Base-by-base conservation (phyloP, 352 stramenopile species). In the Globisporangium rhizosaccharum region DNA sequence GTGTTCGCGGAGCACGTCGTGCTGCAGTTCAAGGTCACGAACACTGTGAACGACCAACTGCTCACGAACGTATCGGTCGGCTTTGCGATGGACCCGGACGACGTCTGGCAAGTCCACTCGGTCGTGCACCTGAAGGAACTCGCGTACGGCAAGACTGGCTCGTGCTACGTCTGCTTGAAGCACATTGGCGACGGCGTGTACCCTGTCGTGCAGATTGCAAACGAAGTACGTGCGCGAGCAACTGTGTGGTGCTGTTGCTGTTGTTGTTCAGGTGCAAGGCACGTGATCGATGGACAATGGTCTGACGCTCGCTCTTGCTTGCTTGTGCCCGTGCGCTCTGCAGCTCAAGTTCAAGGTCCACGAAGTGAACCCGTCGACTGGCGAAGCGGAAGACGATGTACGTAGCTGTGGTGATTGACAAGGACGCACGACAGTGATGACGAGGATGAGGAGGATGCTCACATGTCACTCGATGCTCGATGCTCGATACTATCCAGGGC, bases 1-100 rank as follows among this genome's bases (percentile, higher is more conserved):
- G 90, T 99, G 45, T 98, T 99, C 52, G 70, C 89, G 20, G 72
- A 94, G 44, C 92, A 99, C 72, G 81, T 99, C 51, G 96, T 99
- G 18, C 65, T 94, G 14, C 83, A 99, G 82, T 99, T 99, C 69
- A 90, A 87, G 46, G 90, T 99, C 58, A 84, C 96, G 52, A 99
- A 99, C 82, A 99, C 97, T 0, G 96, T 99, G 53, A 96, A 98
- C 54, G 96, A 99, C 59, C 96, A 99, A 80, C 79, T 97, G 33
- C 77, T 99, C 56, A 87, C 92, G 3, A 96, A 99, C 65, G 91
- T 98, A 23, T 94, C 78, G 7, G 80, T 98, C 33, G 93, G 97
- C 44, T 88, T 97, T 50, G 84, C 88, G 8, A 88, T 91, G 72
- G 90, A 97, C 51, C 80, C 81, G 28, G 88, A 95, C 28, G 92